Base-by-base conservation (phyloP, 2,329 filamentous ascomycete genomes). In the Sclerotinia glacialis region DNA sequence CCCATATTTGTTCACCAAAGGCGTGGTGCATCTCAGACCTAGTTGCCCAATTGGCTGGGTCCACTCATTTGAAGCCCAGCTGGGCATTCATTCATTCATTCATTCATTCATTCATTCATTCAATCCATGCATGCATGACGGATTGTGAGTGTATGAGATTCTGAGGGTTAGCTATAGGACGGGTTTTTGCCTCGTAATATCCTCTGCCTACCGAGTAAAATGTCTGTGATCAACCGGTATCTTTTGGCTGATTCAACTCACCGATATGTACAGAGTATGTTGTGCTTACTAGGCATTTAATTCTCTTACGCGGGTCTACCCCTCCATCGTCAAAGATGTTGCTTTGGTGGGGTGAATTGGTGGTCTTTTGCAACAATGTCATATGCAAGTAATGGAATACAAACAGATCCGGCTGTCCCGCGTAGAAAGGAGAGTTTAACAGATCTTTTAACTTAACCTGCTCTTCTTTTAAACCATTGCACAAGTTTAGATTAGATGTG, bases 251-350 rank as follows among this genome's bases (percentile, higher is more conserved):
- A 1, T 34, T n/a, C 28, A 54, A 21, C 31, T 12, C 52, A 54
- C 28, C 28, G 31, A 31, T 14, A 37, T 54, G 4, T 37, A 34
- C 31, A 8, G 37, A 11, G 9, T 23, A 37, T 54, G n/a, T n/a
- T 5, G 44, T 46, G 9, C 44, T 2, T n/a, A 3, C 28, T 53
- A 40, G 37, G 37, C 12, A 40, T 31, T 34, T 21, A 18, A 9
- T 23, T 60, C 44, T 47, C 42, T 47, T 44, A 60, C 42, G 42
- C 56, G 42, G 56, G 56, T 60, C 56, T 47, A 18, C 56, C 56
- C 42, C 56, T 49, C 37, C 37, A 26, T 42, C 14, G 31, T 54
- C 53, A 4, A 18, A 18, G 14, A 34, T 37, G 4, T 47, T 47
- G 46, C 26, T 9, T 14, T 46, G 40, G 56, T 23, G 56, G 42